Conservation (phyloP, 1,139 yeast species). For the Scheffersomyces titani region DNA sequence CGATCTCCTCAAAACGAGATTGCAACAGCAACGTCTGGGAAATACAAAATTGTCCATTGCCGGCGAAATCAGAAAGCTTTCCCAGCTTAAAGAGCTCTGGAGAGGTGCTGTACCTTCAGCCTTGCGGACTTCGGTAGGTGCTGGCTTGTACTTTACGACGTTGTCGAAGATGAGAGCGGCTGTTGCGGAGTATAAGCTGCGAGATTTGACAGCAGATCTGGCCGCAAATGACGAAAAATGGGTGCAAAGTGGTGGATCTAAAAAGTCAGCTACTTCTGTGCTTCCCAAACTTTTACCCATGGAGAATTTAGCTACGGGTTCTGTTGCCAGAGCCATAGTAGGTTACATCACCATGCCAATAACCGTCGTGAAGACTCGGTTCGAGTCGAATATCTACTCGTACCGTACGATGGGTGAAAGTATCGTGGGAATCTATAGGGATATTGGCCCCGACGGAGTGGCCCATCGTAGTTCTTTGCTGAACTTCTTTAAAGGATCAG, state of each 20-base stretch:
- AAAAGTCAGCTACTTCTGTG: conserved; percentile 24
- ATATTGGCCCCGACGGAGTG: conserved; percentile 32
- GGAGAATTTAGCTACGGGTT: conserved; percentile 78
- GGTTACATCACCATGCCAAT: conserved; percentile 96
- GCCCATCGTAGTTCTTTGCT: conserved; percentile 18
- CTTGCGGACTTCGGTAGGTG: conserved; percentile 85
- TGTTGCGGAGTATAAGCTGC: conserved; percentile 39
- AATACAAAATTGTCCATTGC: conserved; percentile 30
- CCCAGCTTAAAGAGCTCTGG: conserved; percentile 67
- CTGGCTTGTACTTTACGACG: conserved; percentile 79
- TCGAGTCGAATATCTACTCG: conserved; percentile 73
- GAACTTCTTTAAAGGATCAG: conserved; percentile 85
- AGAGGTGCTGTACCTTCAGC: conserved; percentile 93
- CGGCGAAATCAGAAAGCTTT: conserved; percentile 48
- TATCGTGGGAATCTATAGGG: conserved; percentile 52
- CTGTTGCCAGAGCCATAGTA: conserved; percentile 74
- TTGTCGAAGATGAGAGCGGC: conserved; percentile 62
- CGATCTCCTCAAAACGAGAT: conserved; percentile 83
- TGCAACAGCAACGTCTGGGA: conserved; percentile 64
- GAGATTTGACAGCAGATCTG: background rate
- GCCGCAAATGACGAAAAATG: background rate
- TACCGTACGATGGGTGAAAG: conserved; percentile 72
- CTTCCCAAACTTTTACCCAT: conserved; percentile 72
- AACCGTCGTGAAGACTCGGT: conserved; percentile 90
- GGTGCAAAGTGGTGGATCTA: background rate